phyloP scores from a whole-genome alignment of 257 asterid genomes.

The Ligustrum vulgare region DNA sequence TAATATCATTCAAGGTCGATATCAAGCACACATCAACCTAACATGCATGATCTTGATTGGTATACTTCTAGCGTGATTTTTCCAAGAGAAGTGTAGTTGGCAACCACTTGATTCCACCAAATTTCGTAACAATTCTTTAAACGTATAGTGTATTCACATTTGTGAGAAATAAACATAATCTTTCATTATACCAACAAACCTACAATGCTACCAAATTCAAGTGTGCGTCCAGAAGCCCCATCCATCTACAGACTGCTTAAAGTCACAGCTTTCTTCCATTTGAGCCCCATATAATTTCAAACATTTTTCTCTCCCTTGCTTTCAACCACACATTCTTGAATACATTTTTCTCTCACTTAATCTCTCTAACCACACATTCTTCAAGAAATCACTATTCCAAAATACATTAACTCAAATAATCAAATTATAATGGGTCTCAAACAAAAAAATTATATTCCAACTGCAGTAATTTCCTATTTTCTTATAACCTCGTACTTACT shows the following conservation, averaged over 20 bases:
- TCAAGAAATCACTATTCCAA: too few relatives aligned
- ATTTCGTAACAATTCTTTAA: constrained; percentile 7
- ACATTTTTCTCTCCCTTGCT: too few relatives aligned
- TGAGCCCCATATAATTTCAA: too few relatives aligned
- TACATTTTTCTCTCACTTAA: too few relatives aligned
- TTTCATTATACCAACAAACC: too few relatives aligned
- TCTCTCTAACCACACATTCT: too few relatives aligned
- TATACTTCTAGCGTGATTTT: not conserved
- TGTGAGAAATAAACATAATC: too few relatives aligned
- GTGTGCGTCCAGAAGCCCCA: not conserved
- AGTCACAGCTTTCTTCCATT: constrained; percentile 1
- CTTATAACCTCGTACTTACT: not conserved
- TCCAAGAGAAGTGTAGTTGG: constrained; percentile 7
- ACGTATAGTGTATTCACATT: not conserved
- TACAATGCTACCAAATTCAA: not conserved
- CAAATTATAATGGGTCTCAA: too few relatives aligned
- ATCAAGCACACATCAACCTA: not conserved
- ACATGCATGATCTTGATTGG: not conserved
- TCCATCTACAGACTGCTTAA: not conserved
- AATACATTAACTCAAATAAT: too few relatives aligned
- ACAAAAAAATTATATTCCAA: not conserved
- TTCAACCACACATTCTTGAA: too few relatives aligned
- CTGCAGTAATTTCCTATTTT: not conserved
- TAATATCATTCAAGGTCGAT: not conserved
- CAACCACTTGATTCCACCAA: not conserved